Conservation (phyloP, 1,284 basidiomycete genomes). For the Ceratobasidium sp. region DNA sequence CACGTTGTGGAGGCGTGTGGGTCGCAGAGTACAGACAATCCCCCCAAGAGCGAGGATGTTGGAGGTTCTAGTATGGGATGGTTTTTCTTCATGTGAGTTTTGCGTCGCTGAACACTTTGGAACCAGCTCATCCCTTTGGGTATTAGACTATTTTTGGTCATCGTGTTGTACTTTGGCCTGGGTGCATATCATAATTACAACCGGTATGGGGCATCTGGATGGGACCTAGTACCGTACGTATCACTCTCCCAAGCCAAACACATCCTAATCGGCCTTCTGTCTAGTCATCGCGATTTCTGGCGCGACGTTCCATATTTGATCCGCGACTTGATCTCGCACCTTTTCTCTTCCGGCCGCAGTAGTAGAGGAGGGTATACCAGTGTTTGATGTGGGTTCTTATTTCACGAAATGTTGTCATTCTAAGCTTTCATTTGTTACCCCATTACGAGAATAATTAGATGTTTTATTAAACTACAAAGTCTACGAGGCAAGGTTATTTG, state of each 20-base stretch:
- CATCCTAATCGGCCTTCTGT: constrained; percentile 43
- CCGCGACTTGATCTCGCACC: constrained; percentile 77
- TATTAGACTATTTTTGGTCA: constrained; percentile 72
- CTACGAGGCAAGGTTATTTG: not conserved
- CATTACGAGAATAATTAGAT: not conserved
- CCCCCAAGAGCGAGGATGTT: constrained; percentile 54
- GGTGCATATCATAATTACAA: constrained; percentile 88
- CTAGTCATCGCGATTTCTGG: constrained; percentile 88
- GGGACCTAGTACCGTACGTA: constrained; percentile 82
- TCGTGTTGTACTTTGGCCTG: constrained; percentile 75
- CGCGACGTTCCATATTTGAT: constrained; percentile 86
- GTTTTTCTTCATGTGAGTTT: constrained; percentile 83
- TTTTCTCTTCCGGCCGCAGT: constrained; percentile 69
- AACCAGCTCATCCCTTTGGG: constrained; percentile 16
- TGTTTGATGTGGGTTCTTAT: constrained; percentile 44
- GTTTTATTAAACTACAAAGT: not conserved
- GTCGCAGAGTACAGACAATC: constrained; percentile 59
- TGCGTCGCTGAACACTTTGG: constrained; percentile 10
- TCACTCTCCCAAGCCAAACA: constrained; percentile 34
- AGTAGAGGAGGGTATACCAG: constrained; percentile 50
- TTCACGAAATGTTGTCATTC: not conserved
- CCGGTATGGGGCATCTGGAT: constrained; percentile 81
- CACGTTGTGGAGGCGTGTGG: constrained; percentile 52
- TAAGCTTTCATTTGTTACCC: not conserved
- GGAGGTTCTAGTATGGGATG: constrained; percentile 83